phyloP scores from a whole-genome alignment of 805 yeast species.

The Yamadazyma paraphyllophila region DNA sequence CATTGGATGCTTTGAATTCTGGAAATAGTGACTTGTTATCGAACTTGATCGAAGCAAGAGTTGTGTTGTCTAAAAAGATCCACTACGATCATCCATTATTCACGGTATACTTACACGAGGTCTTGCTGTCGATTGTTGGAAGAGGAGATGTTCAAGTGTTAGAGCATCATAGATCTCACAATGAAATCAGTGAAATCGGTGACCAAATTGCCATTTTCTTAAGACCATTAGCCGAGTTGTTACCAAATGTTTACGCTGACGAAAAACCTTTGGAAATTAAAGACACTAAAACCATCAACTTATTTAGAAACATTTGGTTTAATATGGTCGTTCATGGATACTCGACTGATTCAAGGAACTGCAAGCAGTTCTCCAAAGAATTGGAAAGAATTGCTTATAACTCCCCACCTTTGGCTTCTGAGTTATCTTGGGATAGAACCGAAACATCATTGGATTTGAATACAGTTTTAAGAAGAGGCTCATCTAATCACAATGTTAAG shows the following conservation, averaged over 20 bases:
- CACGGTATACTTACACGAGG: conserved; percentile 57
- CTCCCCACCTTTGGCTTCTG: conserved; percentile 86
- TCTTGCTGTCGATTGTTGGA: conserved; percentile 63
- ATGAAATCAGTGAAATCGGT: conserved; percentile 69
- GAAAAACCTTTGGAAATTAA: conserved; percentile 42
- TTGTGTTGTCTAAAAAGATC: conserved; percentile 42
- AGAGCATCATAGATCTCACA: conserved; percentile 78
- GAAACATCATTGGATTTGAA: conserved; percentile 93
- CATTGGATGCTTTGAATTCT: conserved; percentile 42
- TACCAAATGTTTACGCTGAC: conserved; percentile 53
- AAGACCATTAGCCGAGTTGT: conserved; percentile 69
- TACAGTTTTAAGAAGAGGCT: conserved; percentile 84
- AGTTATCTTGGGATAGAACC: conserved; percentile 72
- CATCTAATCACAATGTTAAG: conserved; percentile 76
- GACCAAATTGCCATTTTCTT: conserved; percentile 61
- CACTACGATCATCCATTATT: conserved; percentile 39
- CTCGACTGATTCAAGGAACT: conserved; percentile 55
- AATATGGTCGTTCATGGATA: conserved; percentile 91
- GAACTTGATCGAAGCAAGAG: conserved; percentile 51
- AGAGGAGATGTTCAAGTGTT: conserved; percentile 76
- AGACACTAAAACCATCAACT: conserved; percentile 50
- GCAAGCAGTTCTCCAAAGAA: conserved; percentile 44
- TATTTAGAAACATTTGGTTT: conserved; percentile 90
- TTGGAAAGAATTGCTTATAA: conserved; percentile 75
- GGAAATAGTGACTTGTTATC: conserved; percentile 36